Conservation (phyloP, 2,329 filamentous ascomycete genomes). For the Drechslerella stenobrocha region DNA sequence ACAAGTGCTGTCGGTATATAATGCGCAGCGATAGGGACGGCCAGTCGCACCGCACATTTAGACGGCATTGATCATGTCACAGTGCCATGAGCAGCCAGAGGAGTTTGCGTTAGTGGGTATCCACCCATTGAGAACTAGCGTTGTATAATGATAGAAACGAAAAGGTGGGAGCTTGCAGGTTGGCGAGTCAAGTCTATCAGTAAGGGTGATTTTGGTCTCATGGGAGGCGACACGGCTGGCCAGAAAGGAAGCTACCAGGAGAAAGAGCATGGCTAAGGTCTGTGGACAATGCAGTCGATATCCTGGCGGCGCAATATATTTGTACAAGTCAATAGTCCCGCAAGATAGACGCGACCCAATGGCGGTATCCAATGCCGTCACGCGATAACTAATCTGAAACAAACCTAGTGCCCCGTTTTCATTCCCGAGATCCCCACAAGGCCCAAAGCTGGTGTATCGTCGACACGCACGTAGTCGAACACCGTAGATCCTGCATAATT, state of each 20-base stretch:
- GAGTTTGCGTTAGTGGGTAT: slow-evolving; percentile 9
- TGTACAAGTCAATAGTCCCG: neutral
- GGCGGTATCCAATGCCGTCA: neutral
- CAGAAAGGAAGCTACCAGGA: slow-evolving; percentile 5
- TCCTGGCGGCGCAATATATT: neutral
- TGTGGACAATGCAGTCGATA: neutral
- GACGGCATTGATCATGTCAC: slow-evolving; percentile 10
- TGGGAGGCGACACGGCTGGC: neutral
- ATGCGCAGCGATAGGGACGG: slow-evolving; percentile 30
- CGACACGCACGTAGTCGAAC: neutral
- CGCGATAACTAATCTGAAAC: neutral
- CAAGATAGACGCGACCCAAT: neutral
- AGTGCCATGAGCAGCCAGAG: slow-evolving; percentile 29
- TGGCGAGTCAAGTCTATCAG: slow-evolving; percentile 11
- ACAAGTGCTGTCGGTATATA: slow-evolving; percentile 37
- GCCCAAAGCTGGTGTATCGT: neutral
- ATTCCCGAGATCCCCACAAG: neutral
- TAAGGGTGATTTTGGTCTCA: slow-evolving; percentile 8
- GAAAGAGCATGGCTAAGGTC: neutral
- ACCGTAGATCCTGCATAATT: neutral
- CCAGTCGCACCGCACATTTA: slow-evolving; percentile 31
- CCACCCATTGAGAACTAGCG: slow-evolving; percentile 21
- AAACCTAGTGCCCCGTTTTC: neutral
- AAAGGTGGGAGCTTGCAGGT: slow-evolving; percentile 29
- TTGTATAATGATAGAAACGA: slow-evolving; percentile 28